Percentiles rank a stretch among this genome's conserved stretches.
These are phyloP conservation scores for Pichia sp. DNA, from an alignment of 1,139 yeast genomes.

Conservation along the genomic window DNA sequence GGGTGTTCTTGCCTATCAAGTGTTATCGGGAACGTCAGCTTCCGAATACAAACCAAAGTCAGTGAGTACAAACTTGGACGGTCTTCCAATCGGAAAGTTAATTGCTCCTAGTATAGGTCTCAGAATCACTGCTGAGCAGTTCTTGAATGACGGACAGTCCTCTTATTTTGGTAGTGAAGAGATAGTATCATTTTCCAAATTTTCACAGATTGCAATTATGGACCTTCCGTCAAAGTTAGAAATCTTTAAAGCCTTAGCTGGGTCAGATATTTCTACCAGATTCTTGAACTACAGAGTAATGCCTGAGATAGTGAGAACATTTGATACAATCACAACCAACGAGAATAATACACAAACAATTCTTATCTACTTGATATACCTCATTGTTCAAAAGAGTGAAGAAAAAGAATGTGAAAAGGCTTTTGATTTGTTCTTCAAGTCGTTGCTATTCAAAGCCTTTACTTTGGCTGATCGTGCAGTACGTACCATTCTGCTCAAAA, in stretches of 20 bases:
- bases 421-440: slow-evolving; percentile 41
- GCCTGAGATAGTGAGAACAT: slow-evolving; percentile 53
- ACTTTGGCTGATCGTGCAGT: slow-evolving; percentile 68
- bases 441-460: slow-evolving; percentile 58
- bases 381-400: slow-evolving; percentile 23
- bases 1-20: slow-evolving; percentile 48
- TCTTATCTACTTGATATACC: slow-evolving; percentile 40
- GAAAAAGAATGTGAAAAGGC: slow-evolving; percentile 17
- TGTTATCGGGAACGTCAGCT: slow-evolving; percentile 30
- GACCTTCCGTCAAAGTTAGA: slow-evolving; percentile 44
- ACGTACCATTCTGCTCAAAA: slow-evolving; percentile 59
- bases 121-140: slow-evolving; percentile 44
- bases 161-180: slow-evolving; percentile 37
- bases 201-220: slow-evolving; percentile 48
- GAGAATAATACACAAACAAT: slow-evolving; percentile 28
- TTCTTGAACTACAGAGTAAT: slow-evolving; percentile 56
- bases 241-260: slow-evolving; percentile 40
- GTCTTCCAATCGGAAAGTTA: slow-evolving; percentile 30
- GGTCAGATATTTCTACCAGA: slow-evolving; percentile 42
- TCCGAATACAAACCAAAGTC: slow-evolving; percentile 2
- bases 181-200: slow-evolving; percentile 39
- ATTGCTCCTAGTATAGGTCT: slow-evolving; percentile 29
- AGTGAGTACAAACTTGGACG: slow-evolving; percentile 6
- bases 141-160: slow-evolving; percentile 37
- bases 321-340: slow-evolving; percentile 19